Evolutionary conservation across 441 rosid species (phyloP).

Genomic region (Adansonia gregorii): DNA sequence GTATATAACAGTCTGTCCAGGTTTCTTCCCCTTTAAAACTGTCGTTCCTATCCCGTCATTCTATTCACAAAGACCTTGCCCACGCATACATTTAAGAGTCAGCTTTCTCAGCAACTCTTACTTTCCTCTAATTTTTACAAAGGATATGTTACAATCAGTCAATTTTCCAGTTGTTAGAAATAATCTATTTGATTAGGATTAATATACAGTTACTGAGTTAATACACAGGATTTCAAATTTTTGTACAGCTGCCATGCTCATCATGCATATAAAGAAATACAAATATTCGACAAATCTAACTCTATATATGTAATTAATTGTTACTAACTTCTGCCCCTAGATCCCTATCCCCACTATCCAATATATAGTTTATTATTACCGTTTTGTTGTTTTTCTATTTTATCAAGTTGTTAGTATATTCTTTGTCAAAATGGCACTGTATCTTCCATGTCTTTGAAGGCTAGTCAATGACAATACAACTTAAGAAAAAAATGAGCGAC

Average conservation of each 20-base stretch:
- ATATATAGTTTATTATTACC: no score
- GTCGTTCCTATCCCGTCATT: no score
- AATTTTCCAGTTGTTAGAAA: neutral
- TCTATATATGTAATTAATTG: neutral
- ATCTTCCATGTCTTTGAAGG: neutral
- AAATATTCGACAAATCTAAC: neutral
- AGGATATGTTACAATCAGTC: no score
- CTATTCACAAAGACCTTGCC: constrained; percentile 13
- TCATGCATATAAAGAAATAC: neutral
- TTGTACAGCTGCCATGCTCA: no score
- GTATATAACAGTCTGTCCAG: neutral
- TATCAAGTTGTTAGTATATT: neutral
- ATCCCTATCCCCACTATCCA: no score
- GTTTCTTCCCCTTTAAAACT: no score
- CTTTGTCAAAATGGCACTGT: neutral
- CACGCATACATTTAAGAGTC: neutral
- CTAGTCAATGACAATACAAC: neutral
- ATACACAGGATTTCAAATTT: neutral
- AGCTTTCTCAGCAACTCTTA: neutral
- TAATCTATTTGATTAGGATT: no score
- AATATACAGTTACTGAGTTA: no score
- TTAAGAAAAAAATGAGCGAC: neutral
- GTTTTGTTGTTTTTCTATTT: no score
- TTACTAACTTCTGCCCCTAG: no score
- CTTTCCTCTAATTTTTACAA: neutral